Evolutionary conservation across 371 early-diverging fungal species (phyloP), one percentile per base, ranked within the genome.

Genomic region (Entomophthora muscae): DNA sequence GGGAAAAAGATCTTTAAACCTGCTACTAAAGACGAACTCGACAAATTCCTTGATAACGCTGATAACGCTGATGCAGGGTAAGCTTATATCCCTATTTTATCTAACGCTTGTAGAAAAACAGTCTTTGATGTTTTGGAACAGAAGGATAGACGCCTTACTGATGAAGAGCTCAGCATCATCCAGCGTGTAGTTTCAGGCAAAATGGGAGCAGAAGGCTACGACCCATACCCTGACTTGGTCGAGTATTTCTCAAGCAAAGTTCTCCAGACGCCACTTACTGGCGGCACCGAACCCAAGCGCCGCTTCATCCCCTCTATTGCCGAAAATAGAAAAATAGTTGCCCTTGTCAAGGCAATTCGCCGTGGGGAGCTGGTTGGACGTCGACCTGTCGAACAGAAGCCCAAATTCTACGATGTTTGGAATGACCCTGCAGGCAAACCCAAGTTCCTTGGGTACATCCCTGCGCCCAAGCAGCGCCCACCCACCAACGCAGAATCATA

Each of bases 401-500:
- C 17, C 3, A 72, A 76, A 60, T 84, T 79, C 68, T 95, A 88
- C 73, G 90, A 90, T 67, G 73, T 96, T 32, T 96, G 95, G 98
- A 77, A 74, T 42, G 83, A 82, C 64, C 82, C 81, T 33, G 82
- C 83, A 52, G 70, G 67, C 29, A 51, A 51, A 13, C 12, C 42
- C 3, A 33, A n/a, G 21, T 75, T 78, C 23, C 76, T 76, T 29
- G 82, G 83, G 65, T 91, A 91, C 70, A 79, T 98, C 68, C 82
- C 93, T 12, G 92, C 98, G 5, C 95, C 98, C 55, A 92, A 91
- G 75, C 76, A 86, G 79, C 73, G 80, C 42, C 72, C 93, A 65
- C 97, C 97, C 10, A 84, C 85, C n/a, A 88, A 95, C 68, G 82
- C 80, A 61, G 95, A 93, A 71, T 91, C 92, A 67, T 96, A 96